A percentile compares a stretch with the other conserved stretches of the same genome.
Conservation (phyloP, 2,329 filamentous ascomycete species). For the Cladophialophora yegresii region DNA sequence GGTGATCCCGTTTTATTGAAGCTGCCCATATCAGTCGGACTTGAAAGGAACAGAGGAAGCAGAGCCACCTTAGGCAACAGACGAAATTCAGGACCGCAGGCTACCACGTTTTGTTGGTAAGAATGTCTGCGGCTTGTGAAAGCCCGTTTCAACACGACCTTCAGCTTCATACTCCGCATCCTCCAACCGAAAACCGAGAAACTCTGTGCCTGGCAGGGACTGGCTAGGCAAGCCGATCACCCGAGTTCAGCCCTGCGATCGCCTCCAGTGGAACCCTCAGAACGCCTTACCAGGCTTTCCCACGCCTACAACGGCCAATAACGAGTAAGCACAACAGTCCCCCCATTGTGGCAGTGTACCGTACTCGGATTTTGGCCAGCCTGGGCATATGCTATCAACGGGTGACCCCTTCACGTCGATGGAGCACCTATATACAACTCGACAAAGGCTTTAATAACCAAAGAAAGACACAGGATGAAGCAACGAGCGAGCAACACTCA, state of each 20-base stretch:
- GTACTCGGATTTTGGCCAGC: not conserved
- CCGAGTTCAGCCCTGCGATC: not conserved
- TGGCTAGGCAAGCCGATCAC: not conserved
- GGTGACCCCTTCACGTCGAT: not conserved
- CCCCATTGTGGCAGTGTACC: slow-evolving; percentile 2
- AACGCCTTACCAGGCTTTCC: slow-evolving; percentile 11
- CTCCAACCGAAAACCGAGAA: slow-evolving; percentile 6
- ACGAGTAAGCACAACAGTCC: not conserved
- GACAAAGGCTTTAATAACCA: not conserved
- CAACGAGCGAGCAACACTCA: not conserved
- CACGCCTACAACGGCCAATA: not conserved
- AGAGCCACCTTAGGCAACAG: not conserved
- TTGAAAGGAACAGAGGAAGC: not conserved
- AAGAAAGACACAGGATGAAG: not conserved
- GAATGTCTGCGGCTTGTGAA: not conserved
- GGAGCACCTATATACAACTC: not conserved
- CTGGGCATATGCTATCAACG: not conserved
- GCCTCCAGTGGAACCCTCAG: not conserved
- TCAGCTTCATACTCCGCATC: not conserved
- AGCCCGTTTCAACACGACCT: not conserved
- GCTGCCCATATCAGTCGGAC: not conserved
- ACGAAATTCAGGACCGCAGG: not conserved
- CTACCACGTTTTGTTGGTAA: not conserved
- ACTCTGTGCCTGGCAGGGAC: slow-evolving; percentile 14
- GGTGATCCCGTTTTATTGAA: not conserved